Evolutionary conservation across 371 early-diverging fungal species (phyloP).

Genomic region (Mortierella sp.): DNA sequence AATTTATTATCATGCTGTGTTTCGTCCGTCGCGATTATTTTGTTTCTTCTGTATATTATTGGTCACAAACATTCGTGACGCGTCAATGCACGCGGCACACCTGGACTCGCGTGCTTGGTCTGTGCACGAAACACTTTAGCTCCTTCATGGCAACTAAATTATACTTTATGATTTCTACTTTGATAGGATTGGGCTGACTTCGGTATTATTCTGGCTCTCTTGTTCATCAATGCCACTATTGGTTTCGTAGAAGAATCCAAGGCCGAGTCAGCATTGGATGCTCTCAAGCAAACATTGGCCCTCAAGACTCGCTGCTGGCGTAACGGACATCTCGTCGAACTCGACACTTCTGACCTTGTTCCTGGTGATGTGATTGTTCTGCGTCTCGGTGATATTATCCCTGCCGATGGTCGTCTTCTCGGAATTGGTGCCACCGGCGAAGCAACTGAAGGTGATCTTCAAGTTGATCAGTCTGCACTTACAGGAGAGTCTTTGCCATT

Average conservation of each 20-base stretch:
- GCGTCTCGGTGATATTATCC: conserved; percentile 93
- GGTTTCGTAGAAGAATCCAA: conserved; percentile 91
- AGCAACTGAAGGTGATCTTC: conserved; percentile 78
- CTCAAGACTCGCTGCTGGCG: conserved; percentile 86
- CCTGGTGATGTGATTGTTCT: conserved; percentile 93
- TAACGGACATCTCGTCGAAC: conserved; percentile 80
- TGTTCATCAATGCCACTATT: conserved; percentile 89
- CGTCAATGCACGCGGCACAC: no score
- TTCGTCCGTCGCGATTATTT: no score
- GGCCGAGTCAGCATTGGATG: conserved; percentile 91
- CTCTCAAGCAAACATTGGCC: conserved; percentile 80
- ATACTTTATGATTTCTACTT: background rate
- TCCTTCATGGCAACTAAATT: no score
- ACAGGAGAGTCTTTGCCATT: conserved; percentile 96
- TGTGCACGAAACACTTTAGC: background rate
- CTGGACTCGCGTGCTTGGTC: background rate
- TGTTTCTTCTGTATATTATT: no score
- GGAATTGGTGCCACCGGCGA: conserved; percentile 89
- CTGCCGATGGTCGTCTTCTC: conserved; percentile 91
- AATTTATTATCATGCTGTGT: no score
- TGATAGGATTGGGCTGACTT: conserved; percentile 79
- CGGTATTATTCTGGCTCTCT: conserved; percentile 84
- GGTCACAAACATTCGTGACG: no score
- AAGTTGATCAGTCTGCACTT: conserved; percentile 95
- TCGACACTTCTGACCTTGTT: conserved; percentile 82